Evolutionary conservation across 768 basidiomycete species (phyloP).

Genomic region (Tricholoma terreum): DNA sequence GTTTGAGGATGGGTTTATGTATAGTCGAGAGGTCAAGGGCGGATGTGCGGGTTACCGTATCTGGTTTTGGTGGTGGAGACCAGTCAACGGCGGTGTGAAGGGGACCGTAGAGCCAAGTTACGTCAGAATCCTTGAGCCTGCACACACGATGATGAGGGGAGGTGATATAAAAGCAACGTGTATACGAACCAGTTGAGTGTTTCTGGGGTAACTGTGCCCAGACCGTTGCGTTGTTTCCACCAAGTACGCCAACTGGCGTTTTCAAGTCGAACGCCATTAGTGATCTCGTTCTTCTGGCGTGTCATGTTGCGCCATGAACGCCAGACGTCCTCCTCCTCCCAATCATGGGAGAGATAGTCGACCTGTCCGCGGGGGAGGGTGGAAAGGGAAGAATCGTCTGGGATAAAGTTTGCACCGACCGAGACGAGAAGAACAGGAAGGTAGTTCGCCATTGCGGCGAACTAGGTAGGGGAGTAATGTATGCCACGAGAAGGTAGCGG

Average conservation of each 20-base stretch:
- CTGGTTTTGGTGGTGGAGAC: slow-evolving; percentile 47
- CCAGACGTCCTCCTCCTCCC: slow-evolving; percentile 98
- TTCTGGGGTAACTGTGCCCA: slow-evolving; percentile 94
- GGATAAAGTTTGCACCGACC: slow-evolving; percentile 51
- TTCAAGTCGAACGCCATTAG: slow-evolving; percentile 91
- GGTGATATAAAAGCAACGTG: slow-evolving; percentile 5
- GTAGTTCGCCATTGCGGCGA: slow-evolving; percentile 55
- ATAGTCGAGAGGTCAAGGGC: slow-evolving; percentile 47
- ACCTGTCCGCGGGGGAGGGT: slow-evolving; percentile 90
- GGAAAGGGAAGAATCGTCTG: slow-evolving; percentile 79
- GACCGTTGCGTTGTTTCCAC: slow-evolving; percentile 98
- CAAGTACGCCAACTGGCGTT: slow-evolving; percentile 99
- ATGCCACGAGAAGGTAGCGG: no score
- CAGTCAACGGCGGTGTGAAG: slow-evolving; percentile 92
- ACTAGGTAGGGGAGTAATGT: not conserved
- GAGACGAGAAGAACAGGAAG: slow-evolving; percentile 69
- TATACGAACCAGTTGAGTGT: slow-evolving; percentile 90
- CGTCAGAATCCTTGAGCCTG: slow-evolving; percentile 99
- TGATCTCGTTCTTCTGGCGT: slow-evolving; percentile 95
- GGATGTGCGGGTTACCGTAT: slow-evolving; percentile 26
- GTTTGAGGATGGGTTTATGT: slow-evolving; percentile 92
- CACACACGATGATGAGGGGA: slow-evolving; percentile 7
- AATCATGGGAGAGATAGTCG: slow-evolving; percentile 97
- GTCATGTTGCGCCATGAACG: slow-evolving; percentile 99
- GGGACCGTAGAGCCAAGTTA: slow-evolving; percentile 98